Base-by-base conservation (phyloP, 192 early-diverging fungal species). In the Polychytrium aggregatum region DNA sequence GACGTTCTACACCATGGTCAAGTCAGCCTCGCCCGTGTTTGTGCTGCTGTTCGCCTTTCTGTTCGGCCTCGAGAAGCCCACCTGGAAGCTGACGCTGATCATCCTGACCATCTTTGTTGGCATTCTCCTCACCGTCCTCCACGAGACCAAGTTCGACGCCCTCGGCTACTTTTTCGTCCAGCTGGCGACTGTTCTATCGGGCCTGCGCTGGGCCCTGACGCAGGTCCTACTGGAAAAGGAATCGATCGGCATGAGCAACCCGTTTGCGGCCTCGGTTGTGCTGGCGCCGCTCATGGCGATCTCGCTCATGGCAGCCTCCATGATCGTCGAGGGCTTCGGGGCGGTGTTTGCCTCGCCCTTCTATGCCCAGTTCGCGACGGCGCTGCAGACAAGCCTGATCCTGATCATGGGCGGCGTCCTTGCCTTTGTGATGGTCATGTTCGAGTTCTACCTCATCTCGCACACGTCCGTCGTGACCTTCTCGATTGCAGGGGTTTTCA, bases 191-290 rank as follows among this genome's bases (percentile, higher is more conserved):
- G 76, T 84, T 0, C 66, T 90, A 48, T 77, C 86, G 50, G 92
- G 92, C n/a, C 60, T 93, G 39, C 76, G 92, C 29, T 93, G 90
- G 92, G 75, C 86, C 9, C 65, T 93, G 45, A 93, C 88, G 0
- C 87, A 93, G 55, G 67, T 93, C 3, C 60, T 97, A 13, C 60
- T 97, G 16, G 70, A 81, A 37, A 74, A 79, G 37, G 79, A 78
- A 44, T 56, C 54, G 8, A 76, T 87, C 50, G 86, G 87, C 31
- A 79, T 92, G 65, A 83, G 79, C 52, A 92, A 93, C 56, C 92
- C 92, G 0, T 61, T 93, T 16, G 89, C 86, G 10, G 84, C 90
- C 20, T 90, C 81, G 46, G 67, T 86, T 33, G 85, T 82, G 53
- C 66, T 97, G 5, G 80, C 85, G 3, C 92, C 92, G 9, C 68